phyloP scores from a whole-genome alignment of 805 yeast species.

The Wickerhamomyces mucosus region DNA sequence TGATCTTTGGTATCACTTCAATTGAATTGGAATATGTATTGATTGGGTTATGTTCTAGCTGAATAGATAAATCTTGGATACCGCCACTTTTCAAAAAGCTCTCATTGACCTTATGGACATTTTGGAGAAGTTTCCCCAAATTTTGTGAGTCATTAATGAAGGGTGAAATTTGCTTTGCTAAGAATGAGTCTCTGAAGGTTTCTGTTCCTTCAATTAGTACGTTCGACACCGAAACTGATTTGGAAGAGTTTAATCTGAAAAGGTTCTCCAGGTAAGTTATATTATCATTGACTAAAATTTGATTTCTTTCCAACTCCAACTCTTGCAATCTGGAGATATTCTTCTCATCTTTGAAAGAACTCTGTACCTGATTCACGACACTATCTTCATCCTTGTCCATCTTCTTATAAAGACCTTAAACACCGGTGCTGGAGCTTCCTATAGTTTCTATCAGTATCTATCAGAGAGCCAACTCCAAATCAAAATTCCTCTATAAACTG shows the following conservation, averaged over 20 bases:
- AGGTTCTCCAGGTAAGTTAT: slow-evolving; percentile 19
- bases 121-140: slow-evolving; percentile 28
- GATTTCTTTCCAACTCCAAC: slow-evolving; percentile 20
- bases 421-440: too few species aligned
- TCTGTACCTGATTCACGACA: slow-evolving; percentile 13
- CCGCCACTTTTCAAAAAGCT: slow-evolving; percentile 34
- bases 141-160: slow-evolving; percentile 30
- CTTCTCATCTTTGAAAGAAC: slow-evolving; percentile 13
- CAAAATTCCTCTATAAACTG: too few species aligned
- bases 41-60: slow-evolving; percentile 14
- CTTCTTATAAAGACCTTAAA: too few species aligned
- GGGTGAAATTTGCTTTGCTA: slow-evolving; percentile 38
- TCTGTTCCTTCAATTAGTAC: slow-evolving; percentile 42
- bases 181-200: slow-evolving; percentile 35
- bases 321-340: slow-evolving; percentile 8
- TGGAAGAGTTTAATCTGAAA: slow-evolving; percentile 22
- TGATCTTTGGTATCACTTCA: slow-evolving; percentile 22
- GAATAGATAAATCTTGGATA: slow-evolving; percentile 32
- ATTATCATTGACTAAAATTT: slow-evolving; percentile 21
- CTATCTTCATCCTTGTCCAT: background rate
- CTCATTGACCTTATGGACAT: slow-evolving; percentile 34
- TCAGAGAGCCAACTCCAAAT: too few species aligned
- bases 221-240: slow-evolving; percentile 34
- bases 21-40: slow-evolving; percentile 6
- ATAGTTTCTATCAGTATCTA: too few species aligned